A percentile compares a stretch with the other conserved stretches of the same genome.
Conservation (phyloP, 352 stramenopile species). For the Globisporangium camurandrum region DNA sequence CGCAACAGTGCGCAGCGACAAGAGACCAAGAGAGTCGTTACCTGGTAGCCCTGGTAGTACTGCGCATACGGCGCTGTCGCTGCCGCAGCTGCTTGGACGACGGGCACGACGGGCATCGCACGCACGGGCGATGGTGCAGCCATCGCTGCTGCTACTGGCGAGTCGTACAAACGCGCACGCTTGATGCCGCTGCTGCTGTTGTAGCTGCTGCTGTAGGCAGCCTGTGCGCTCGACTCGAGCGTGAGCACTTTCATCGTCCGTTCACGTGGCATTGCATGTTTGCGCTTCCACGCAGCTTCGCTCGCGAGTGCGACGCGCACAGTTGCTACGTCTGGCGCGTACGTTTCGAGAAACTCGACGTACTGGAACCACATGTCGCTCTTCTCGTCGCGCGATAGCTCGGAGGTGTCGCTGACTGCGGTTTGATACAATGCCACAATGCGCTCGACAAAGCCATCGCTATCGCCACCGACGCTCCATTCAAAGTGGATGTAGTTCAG, state of each 20-base stretch:
- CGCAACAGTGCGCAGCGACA: no score
- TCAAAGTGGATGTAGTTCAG: slow-evolving; percentile 70
- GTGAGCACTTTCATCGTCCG: slow-evolving; percentile 46
- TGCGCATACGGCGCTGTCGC: slow-evolving; percentile 30
- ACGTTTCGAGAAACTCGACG: slow-evolving; percentile 62
- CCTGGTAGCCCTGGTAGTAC: slow-evolving; percentile 79
- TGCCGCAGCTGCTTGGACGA: slow-evolving; percentile 15
- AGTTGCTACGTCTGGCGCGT: slow-evolving; percentile 26
- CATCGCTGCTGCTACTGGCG: slow-evolving; percentile 13
- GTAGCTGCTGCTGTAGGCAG: slow-evolving; percentile 4
- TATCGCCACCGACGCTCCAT: slow-evolving; percentile 19
- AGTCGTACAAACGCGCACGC: slow-evolving; percentile 43
- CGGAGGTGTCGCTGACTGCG: slow-evolving; percentile 41
- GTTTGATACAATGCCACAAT: slow-evolving; percentile 38
- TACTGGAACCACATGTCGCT: slow-evolving; percentile 81
- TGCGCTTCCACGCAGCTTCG: slow-evolving; percentile 61
- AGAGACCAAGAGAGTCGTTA: slow-evolving; percentile 19
- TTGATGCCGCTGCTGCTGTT: slow-evolving; percentile 39
- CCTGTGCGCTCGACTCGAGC: slow-evolving; percentile 25
- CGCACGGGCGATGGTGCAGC: slow-evolving; percentile 5
- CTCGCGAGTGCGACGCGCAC: slow-evolving; percentile 44
- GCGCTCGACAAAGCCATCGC: slow-evolving; percentile 25
- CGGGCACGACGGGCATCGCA: slow-evolving; percentile 1
- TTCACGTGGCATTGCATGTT: slow-evolving; percentile 47
- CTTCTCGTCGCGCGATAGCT: slow-evolving; percentile 60